Base-by-base conservation (phyloP, 768 basidiomycete genomes). In the Phaffia tasmanica region DNA sequence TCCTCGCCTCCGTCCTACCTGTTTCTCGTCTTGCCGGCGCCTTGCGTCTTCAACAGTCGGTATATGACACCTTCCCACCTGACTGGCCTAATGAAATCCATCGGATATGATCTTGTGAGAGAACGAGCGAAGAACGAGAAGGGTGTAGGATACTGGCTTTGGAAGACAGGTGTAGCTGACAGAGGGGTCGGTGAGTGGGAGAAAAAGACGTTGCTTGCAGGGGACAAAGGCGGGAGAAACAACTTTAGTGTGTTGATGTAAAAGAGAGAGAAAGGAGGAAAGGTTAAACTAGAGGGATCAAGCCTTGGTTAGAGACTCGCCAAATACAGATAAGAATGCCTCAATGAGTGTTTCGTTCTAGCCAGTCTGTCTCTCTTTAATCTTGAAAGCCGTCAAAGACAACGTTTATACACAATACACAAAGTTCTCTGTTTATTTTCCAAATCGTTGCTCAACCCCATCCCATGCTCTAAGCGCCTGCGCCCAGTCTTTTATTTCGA, bases 31-130 rank as follows among this genome's bases (percentile, higher is more conserved):
- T 83, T 95, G 15, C 92, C 92, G 2, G 79, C 86, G 21, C 85
- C 92, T 3, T 95, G 92, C 73, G 80, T 93, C 18, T 75, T 79
- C 32, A 95, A 95, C 75, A 93, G 91, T 4, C 83, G 92, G 18
- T 93, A 92, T 74, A 76, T 89, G 70, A 82, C 85, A 14, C 79
- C 82, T 21, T 80, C 82, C 23, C 81, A 81, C 55, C 79, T 92
- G 8, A 76, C 75, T 27, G 73, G 74, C 2, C 76, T 89, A 53
- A 85, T 89, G 85, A 30, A 32, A 46, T 18, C 49, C 7, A 73
- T 89, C 7, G 88, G 88, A 0, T 92, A 91, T 72, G 72, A 70
- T 0, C 77, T 84, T 72, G 73, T 86, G 25, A 80, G 81, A 64
- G 80, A 79, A 55, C 80, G 81, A 69, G 87, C 85, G 84, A 73